These are phyloP conservation scores for Chenopodium formosanum DNA, from an alignment of 148 eudicot species.

Conservation along the genomic window DNA sequence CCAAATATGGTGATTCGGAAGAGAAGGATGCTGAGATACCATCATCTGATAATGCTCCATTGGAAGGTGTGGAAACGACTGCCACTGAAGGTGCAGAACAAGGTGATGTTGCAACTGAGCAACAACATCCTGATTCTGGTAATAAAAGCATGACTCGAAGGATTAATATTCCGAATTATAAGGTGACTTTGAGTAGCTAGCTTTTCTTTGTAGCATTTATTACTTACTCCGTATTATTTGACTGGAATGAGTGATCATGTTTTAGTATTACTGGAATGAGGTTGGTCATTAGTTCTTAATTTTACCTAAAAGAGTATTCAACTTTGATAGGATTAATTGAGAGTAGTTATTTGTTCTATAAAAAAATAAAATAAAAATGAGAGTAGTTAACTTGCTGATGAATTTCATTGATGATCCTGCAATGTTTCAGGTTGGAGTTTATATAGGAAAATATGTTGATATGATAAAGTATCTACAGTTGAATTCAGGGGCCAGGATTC, in stretches of 20 bases:
- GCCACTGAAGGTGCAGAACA: slow-evolving; percentile 34
- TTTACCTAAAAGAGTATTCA: no score
- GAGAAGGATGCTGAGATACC: slow-evolving; percentile 19
- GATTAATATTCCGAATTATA: slow-evolving; percentile 85
- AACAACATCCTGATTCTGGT: slow-evolving; percentile 37
- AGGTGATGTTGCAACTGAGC: slow-evolving; percentile 34
- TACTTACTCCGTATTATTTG: no score
- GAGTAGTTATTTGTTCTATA: not conserved
- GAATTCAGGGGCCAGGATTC: slow-evolving; percentile 95
- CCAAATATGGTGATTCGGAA: slow-evolving; percentile 23
- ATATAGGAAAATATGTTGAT: slow-evolving; percentile 92
- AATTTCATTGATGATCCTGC: slow-evolving; percentile 11
- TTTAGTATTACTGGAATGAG: no score
- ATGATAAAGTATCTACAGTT: slow-evolving; percentile 72
- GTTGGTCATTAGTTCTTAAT: no score
- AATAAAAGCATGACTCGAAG: slow-evolving; percentile 40
- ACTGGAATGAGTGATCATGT: no score
- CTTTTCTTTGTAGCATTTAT: no score
- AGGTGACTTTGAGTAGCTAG: slow-evolving; percentile 38
- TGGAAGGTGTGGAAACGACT: slow-evolving; percentile 31
- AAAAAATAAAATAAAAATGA: no score
- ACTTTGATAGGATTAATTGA: no score
- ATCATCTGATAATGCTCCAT: slow-evolving; percentile 24
- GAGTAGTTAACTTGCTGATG: not conserved
- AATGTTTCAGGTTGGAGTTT: slow-evolving; percentile 84